Evolutionary conservation across 1,284 basidiomycete genomes (phyloP).

Genomic region (Rhodotorula sp.): DNA sequence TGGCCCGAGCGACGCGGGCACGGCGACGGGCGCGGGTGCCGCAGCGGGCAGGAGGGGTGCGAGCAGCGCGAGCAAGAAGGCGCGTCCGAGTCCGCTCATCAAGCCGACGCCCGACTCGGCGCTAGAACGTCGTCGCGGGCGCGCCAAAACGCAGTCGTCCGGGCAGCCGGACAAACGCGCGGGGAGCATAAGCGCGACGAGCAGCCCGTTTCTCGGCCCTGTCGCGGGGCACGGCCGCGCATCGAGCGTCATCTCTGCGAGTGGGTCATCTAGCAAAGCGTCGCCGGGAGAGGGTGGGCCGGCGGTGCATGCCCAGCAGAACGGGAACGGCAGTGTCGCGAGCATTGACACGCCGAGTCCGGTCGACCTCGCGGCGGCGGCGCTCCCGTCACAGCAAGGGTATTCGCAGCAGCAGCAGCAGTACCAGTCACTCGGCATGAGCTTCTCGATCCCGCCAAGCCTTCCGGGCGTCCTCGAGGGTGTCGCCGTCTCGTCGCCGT

Average conservation of each 20-base stretch:
- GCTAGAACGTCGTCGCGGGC: constrained; percentile 18
- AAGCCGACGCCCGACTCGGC: constrained; percentile 34
- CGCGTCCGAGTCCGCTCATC: constrained; percentile 40
- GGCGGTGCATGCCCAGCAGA: not conserved
- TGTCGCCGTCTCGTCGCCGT: not conserved
- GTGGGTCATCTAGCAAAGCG: not conserved
- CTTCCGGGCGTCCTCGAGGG: not conserved
- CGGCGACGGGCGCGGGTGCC: constrained; percentile 9
- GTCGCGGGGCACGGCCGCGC: not conserved
- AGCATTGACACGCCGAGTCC: constrained; percentile 39
- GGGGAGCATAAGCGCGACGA: constrained; percentile 26
- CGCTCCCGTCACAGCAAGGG: too few relatives aligned
- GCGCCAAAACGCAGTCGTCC: constrained; percentile 5
- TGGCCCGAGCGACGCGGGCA: constrained; percentile 18
- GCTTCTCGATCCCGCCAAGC: not conserved
- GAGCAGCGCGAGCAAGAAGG: constrained; percentile 31
- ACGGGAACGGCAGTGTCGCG: not conserved
- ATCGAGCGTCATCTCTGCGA: constrained; percentile 1
- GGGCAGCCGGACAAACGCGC: constrained; percentile 3
- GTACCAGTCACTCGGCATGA: not conserved
- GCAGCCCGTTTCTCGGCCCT: constrained; percentile 26
- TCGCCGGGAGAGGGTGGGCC: constrained; percentile 1
- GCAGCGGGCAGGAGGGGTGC: constrained; percentile 31
- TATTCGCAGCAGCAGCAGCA: not conserved
- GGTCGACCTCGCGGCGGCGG: constrained; percentile 26